Evolutionary conservation across 2,329 filamentous ascomycete genomes (phyloP).

Genomic region (Colletotrichum tofieldiae): DNA sequence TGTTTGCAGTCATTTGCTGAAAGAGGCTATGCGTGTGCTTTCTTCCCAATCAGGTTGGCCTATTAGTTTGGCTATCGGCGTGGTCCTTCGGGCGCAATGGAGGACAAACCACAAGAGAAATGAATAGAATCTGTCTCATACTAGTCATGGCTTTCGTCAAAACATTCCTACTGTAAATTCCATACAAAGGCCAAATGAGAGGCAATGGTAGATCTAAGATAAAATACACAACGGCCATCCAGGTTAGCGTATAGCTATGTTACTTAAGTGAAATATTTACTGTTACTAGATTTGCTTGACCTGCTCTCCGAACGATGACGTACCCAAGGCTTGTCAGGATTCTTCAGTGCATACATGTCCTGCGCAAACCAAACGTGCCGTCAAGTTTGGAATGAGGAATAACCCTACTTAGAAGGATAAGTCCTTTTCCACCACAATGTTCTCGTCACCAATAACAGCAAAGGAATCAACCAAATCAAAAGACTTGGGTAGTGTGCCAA

Average conservation of each 20-base stretch:
- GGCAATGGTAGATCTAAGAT: not conserved
- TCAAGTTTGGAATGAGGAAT: too few species aligned
- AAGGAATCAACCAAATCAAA: not conserved
- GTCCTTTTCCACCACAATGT: slow-evolving; percentile 9
- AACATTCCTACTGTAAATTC: not conserved
- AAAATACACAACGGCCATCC: not conserved
- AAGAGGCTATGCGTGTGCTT: not conserved
- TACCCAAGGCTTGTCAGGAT: not conserved
- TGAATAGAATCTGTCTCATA: not conserved
- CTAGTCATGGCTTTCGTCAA: not conserved
- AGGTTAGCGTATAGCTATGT: not conserved
- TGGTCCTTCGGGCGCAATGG: slow-evolving; percentile 3
- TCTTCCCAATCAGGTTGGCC: not conserved
- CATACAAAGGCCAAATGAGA: not conserved
- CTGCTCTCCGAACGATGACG: not conserved
- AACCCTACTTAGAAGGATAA: not conserved
- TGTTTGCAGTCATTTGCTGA: not conserved
- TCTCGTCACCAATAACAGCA: slow-evolving; percentile 15
- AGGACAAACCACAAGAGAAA: not conserved
- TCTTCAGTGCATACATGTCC: not conserved
- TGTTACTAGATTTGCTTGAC: not conserved
- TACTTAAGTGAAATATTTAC: not conserved
- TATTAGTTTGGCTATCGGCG: not conserved
- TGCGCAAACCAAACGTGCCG: too few species aligned
- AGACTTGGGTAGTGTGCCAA: not conserved